Conservation (phyloP, 306 rosid genomes). For the Medicago lupulina region DNA sequence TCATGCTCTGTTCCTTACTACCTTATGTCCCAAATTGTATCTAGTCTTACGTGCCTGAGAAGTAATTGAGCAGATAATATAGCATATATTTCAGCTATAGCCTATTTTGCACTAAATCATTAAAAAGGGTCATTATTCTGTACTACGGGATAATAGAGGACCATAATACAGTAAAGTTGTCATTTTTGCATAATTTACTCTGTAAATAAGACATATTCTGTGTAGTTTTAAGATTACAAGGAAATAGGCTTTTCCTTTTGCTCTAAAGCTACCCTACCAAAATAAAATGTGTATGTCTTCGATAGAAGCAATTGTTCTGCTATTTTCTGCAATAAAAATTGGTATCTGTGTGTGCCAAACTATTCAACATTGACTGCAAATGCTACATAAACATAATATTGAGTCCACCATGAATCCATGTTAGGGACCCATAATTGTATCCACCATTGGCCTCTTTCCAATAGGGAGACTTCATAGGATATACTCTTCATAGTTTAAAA, state of each 20-base stretch:
- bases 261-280: not conserved
- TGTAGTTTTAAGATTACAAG: not conserved
- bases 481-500: conserved; percentile 43
- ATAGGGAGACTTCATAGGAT: conserved; percentile 47
- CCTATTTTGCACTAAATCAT: not conserved
- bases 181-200: no score
- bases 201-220: no score
- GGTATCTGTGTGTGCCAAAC: not conserved
- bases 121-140: no score
- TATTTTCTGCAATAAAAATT: not conserved
- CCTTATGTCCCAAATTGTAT: not conserved
- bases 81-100: not conserved
- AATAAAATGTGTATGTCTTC: not conserved
- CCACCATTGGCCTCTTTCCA: not conserved
- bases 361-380: conserved; percentile 47
- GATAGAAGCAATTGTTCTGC: not conserved
- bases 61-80: conserved; percentile 14
- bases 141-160: no score
- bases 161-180: no score
- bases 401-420: not conserved
- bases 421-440: not conserved
- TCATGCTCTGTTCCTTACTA: conserved; percentile 1
- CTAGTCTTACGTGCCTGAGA: not conserved
- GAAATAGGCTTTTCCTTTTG: not conserved
- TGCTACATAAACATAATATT: not conserved